phyloP scores from a whole-genome alignment of 2,329 filamentous ascomycete species.

The Talaromyces sp. region DNA sequence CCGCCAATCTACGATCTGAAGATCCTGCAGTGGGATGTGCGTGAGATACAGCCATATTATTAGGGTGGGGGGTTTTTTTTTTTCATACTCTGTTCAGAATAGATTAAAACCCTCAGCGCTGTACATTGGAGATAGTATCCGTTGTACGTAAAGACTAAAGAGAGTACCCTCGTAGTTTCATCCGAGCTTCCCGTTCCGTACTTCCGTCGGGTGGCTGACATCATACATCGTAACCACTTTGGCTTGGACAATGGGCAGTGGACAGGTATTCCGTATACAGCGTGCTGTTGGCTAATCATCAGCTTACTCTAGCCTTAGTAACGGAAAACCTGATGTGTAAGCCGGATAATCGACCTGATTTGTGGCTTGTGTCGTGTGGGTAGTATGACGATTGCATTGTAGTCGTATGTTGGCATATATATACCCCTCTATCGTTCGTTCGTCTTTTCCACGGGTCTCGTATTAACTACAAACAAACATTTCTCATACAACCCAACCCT shows the following conservation, averaged over 20 bases:
- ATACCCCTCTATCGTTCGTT: background rate
- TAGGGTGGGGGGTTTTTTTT: background rate
- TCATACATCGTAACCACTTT: background rate
- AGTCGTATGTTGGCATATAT: background rate
- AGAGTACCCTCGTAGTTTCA: background rate
- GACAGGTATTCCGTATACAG: background rate
- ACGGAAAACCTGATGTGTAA: background rate
- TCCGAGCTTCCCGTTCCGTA: background rate
- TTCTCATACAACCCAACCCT: no score
- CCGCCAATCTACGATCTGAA: background rate
- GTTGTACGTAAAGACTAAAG: background rate
- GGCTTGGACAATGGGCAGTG: background rate
- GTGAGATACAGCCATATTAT: background rate
- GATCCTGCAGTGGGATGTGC: background rate
- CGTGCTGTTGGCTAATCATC: background rate
- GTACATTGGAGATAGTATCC: background rate
- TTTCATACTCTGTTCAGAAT: background rate
- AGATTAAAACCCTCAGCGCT: background rate
- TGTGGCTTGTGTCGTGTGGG: background rate
- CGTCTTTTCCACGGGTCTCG: background rate
- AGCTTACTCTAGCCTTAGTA: background rate
- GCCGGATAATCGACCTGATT: background rate
- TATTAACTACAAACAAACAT: background rate
- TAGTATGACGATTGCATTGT: background rate
- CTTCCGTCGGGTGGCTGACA: constrained; percentile 7